Evolutionary conservation across 345 rosid species (phyloP).

Genomic region (Brassica incana): DNA sequence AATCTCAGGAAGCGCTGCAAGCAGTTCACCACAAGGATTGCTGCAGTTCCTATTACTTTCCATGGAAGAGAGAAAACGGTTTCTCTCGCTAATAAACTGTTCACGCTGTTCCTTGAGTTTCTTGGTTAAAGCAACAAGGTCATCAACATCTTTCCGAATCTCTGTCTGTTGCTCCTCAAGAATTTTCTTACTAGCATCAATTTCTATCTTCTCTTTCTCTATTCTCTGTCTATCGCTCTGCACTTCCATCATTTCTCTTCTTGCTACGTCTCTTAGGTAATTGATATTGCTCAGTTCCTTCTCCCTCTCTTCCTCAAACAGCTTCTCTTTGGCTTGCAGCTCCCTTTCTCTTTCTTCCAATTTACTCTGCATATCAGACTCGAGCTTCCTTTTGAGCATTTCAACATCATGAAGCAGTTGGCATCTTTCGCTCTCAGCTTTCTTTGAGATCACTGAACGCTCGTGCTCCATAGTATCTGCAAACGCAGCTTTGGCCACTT

Average conservation of each 20-base stretch:
- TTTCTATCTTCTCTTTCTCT: slow-evolving; percentile 66
- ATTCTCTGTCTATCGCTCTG: slow-evolving; percentile 60
- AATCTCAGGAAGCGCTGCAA: slow-evolving; percentile 75
- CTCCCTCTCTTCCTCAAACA: slow-evolving; percentile 83
- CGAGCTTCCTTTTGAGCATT: slow-evolving; percentile 63
- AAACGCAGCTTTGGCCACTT: slow-evolving; percentile 69
- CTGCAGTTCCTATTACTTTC: slow-evolving; percentile 76
- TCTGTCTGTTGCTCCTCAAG: slow-evolving; percentile 82
- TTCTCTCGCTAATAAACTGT: slow-evolving; percentile 76
- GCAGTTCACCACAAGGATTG: slow-evolving; percentile 66
- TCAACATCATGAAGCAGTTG: slow-evolving; percentile 74
- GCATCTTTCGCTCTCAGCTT: slow-evolving; percentile 71
- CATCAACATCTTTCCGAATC: slow-evolving; percentile 79
- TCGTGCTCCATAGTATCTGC: slow-evolving; percentile 76
- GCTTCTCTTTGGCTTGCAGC: slow-evolving; percentile 55
- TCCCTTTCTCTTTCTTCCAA: slow-evolving; percentile 65
- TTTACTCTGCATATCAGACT: slow-evolving; percentile 62
- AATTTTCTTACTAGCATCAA: slow-evolving; percentile 63
- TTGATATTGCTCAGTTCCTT: slow-evolving; percentile 69
- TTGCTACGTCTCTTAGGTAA: slow-evolving; percentile 72
- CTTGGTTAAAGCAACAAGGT: slow-evolving; percentile 72
- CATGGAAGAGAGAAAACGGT: slow-evolving; percentile 67
- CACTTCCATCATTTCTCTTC: slow-evolving; percentile 87
- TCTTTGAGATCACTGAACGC: slow-evolving; percentile 52
- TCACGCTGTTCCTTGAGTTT: slow-evolving; percentile 81